phyloP scores from a whole-genome alignment of 306 rosid genomes.

The Cajanus cajan region DNA sequence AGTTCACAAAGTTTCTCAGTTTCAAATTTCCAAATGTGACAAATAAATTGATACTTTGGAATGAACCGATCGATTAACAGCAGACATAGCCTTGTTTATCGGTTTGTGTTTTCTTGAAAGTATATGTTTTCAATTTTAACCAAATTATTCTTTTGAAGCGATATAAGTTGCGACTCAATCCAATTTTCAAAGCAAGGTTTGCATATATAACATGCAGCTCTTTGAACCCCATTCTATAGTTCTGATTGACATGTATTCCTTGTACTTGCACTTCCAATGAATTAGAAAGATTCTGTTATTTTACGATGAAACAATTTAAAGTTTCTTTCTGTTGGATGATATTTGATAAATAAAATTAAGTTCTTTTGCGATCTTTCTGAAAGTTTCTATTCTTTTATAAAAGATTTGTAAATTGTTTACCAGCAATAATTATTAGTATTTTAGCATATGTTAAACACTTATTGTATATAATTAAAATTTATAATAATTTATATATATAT shows the following conservation, averaged over 20 bases:
- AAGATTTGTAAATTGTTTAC: no score
- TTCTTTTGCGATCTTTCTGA: no score
- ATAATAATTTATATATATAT: no score
- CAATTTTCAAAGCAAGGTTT: not conserved
- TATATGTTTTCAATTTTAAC: not conserved
- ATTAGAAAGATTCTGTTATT: not conserved
- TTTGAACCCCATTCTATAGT: not conserved
- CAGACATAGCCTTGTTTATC: not conserved
- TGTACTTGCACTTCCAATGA: not conserved
- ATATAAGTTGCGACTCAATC: not conserved
- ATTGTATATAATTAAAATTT: no score
- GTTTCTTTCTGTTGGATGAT: not conserved
- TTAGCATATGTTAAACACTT: no score
- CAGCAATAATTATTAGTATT: no score
- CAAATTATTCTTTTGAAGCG: not conserved
- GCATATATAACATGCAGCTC: no score
- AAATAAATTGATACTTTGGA: slow-evolving; percentile 8
- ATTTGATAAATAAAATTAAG: no score
- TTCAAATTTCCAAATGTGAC: not conserved
- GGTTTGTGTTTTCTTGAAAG: not conserved
- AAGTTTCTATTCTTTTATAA: no score
- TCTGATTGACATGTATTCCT: not conserved
- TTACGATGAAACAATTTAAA: not conserved
- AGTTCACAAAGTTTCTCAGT: not conserved
- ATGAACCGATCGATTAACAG: not conserved